Evolutionary conservation across 2,329 filamentous ascomycete genomes (phyloP).

Genomic region (Exophiala spinifera): DNA sequence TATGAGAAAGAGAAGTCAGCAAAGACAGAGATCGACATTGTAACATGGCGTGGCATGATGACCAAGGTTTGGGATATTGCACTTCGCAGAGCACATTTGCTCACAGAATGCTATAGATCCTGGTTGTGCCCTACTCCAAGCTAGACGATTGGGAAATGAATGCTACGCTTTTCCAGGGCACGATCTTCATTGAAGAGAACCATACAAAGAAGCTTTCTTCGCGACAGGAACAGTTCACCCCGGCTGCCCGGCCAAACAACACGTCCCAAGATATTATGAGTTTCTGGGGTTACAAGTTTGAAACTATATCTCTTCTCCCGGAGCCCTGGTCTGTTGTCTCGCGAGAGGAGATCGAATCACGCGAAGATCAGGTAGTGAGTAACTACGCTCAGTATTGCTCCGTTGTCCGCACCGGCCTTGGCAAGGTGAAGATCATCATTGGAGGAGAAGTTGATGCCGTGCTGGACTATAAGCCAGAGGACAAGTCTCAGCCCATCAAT

Average conservation of each 20-base stretch:
- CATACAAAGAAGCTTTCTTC: conserved; percentile 67
- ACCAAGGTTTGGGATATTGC: conserved; percentile 66
- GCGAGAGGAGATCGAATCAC: conserved; percentile 73
- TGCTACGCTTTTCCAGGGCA: conserved; percentile 81
- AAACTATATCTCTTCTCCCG: conserved; percentile 75
- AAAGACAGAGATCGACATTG: conserved; percentile 70
- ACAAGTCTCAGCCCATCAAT: conserved; percentile 66
- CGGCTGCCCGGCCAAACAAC: conserved; percentile 50
- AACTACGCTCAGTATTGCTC: conserved; percentile 97
- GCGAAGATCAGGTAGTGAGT: conserved; percentile 69
- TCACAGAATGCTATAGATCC: conserved; percentile 59
- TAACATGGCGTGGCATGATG: conserved; percentile 98
- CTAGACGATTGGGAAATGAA: conserved; percentile 83
- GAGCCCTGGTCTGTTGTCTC: conserved; percentile 69
- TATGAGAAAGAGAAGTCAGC: conserved; percentile 67
- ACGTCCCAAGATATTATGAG: conserved; percentile 77
- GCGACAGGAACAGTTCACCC: conserved; percentile 55
- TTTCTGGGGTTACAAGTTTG: conserved; percentile 98
- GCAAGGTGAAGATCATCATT: conserved; percentile 69
- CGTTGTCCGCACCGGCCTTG: conserved; percentile 83
- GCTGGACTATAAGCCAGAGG: conserved; percentile 74
- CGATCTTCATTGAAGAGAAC: conserved; percentile 77
- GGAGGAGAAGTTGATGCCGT: conserved; percentile 96
- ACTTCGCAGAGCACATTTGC: neutral
- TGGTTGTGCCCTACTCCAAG: conserved; percentile 78